phyloP scores from a whole-genome alignment of 768 basidiomycete genomes.

The Myochromella boudieri region DNA sequence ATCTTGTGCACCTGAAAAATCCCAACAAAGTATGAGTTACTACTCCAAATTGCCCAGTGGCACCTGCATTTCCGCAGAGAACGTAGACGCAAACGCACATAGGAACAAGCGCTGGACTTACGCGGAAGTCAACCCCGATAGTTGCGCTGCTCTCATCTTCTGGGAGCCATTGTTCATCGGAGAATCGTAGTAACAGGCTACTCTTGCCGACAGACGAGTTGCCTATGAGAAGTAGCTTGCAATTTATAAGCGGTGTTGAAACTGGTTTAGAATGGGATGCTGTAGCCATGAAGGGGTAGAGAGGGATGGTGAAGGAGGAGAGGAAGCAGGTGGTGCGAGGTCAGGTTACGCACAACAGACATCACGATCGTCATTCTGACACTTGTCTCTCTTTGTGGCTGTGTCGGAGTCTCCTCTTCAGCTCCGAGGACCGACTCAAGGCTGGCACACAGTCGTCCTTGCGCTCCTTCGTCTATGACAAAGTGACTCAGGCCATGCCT shows the following conservation, averaged over 20 bases:
- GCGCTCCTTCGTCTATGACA: too few species aligned
- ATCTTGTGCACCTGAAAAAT: slow-evolving; percentile 76
- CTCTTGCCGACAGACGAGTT: slow-evolving; percentile 93
- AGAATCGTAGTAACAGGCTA: slow-evolving; percentile 89
- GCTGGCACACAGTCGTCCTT: too few species aligned
- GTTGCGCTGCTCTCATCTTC: slow-evolving; percentile 88
- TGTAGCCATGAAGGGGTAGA: slow-evolving; percentile 28
- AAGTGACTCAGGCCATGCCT: too few species aligned
- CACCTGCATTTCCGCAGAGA: neutral
- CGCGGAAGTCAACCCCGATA: slow-evolving; percentile 84
- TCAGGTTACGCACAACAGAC: neutral
- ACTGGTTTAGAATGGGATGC: slow-evolving; percentile 26
- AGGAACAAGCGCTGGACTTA: slow-evolving; percentile 36
- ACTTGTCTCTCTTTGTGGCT: too few species aligned
- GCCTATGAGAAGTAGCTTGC: slow-evolving; percentile 83
- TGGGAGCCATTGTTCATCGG: slow-evolving; percentile 92
- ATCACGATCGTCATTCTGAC: neutral
- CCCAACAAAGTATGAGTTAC: slow-evolving; percentile 1
- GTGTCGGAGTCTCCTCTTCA: too few species aligned
- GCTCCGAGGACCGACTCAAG: too few species aligned
- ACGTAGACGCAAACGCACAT: neutral
- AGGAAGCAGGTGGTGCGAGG: neutral
- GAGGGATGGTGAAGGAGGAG: neutral
- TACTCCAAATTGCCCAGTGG: neutral
- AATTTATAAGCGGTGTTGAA: slow-evolving; percentile 55